Conservation (phyloP, 2,329 filamentous ascomycete species). For the Endocalyx cinctus region DNA sequence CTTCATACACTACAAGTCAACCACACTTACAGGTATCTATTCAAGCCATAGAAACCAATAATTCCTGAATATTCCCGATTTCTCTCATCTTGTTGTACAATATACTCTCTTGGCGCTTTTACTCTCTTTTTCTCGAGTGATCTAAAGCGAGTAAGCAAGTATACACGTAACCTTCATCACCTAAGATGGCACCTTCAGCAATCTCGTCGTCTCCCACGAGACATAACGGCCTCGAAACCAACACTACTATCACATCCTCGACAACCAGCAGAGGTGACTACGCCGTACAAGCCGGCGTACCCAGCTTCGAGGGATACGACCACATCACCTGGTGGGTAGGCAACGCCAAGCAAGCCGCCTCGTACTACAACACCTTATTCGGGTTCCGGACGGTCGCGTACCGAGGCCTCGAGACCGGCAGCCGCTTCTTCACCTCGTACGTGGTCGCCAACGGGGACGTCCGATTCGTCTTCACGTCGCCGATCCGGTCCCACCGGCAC, state of each 20-base stretch:
- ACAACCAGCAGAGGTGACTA: conserved; percentile 46
- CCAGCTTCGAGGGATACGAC: conserved; percentile 78
- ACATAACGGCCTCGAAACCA: too few species aligned
- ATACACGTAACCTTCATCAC: too few species aligned
- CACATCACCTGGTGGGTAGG: conserved; percentile 95
- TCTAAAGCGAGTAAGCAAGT: too few species aligned
- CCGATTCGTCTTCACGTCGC: conserved; percentile 80
- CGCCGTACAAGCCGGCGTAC: conserved; percentile 44
- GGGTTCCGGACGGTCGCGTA: conserved; percentile 82
- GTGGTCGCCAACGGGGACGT: conserved; percentile 74
- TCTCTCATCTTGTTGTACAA: conserved; percentile 1
- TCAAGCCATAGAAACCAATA: too few species aligned
- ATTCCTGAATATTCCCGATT: too few species aligned
- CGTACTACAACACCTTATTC: conserved; percentile 83
- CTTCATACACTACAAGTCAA: too few species aligned
- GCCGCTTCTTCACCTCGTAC: conserved; percentile 74
- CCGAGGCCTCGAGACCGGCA: conserved; percentile 82
- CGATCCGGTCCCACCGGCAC: conserved; percentile 58
- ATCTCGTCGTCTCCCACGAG: conserved; percentile 45
- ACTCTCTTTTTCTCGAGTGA: too few species aligned
- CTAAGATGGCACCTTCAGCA: conserved; percentile 58
- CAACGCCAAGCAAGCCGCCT: conserved; percentile 91
- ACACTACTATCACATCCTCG: too few species aligned
- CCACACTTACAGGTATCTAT: too few species aligned
- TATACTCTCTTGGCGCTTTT: conserved; percentile 19